phyloP scores from a whole-genome alignment of 2,329 filamentous ascomycete species.

The Chrysoporthe puriensis region DNA sequence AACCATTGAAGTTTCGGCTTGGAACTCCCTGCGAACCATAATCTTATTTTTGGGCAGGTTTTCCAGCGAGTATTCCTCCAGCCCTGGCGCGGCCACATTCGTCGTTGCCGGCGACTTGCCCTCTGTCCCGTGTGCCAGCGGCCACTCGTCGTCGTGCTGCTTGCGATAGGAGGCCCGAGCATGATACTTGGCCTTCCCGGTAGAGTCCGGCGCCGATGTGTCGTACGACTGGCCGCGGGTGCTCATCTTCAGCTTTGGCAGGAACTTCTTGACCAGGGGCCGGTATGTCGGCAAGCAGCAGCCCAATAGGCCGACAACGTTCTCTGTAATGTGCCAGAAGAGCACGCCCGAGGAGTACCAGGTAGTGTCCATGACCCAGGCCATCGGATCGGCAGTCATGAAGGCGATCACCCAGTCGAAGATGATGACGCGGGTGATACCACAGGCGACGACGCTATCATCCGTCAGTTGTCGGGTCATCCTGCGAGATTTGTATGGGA shows the following conservation, averaged over 20 bases:
- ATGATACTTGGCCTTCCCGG: neutral
- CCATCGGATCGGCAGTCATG: neutral
- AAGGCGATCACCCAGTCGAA: conserved; percentile 6
- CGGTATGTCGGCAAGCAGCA: conserved; percentile 22
- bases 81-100: neutral
- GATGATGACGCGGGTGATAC: conserved; percentile 7
- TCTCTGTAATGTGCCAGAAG: conserved; percentile 22
- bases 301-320: conserved; percentile 29
- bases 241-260: conserved; percentile 4
- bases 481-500: neutral
- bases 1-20: conserved; percentile 6
- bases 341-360: conserved; percentile 12
- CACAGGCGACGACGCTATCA: conserved; percentile 10
- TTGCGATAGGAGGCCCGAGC: neutral
- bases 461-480: neutral
- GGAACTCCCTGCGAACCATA: conserved; percentile 6
- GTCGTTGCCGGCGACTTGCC: neutral
- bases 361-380: conserved; percentile 10
- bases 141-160: conserved; percentile 12
- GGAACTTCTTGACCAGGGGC: conserved; percentile 7
- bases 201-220: neutral
- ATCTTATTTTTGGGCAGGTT: neutral
- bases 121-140: neutral
- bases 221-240: neutral
- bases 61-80: neutral